Percentiles rank a stretch among this genome's conserved stretches.
These are phyloP conservation scores for Stereum hirsutum DNA, from an alignment of 1,284 basidiomycete genomes.

Conservation along the genomic window DNA sequence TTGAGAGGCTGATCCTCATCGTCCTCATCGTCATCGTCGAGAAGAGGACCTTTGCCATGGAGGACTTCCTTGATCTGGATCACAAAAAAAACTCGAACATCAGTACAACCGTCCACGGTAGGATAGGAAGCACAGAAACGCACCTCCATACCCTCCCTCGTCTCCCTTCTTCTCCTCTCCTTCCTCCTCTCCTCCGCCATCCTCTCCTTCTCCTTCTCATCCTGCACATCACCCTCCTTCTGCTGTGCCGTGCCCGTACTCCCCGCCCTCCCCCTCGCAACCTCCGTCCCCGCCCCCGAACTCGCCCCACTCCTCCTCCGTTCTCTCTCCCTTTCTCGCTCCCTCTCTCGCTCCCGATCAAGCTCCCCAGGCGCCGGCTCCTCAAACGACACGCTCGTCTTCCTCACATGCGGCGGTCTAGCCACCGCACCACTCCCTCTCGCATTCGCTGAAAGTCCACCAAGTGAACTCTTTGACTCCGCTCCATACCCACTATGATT, in stretches of 20 bases:
- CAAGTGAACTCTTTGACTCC: too few relatives aligned
- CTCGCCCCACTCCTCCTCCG: too few relatives aligned
- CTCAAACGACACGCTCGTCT: conserved; percentile 53
- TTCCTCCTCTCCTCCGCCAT: conserved; percentile 42
- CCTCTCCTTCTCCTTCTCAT: conserved; percentile 12
- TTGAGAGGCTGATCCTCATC: conserved; percentile 35
- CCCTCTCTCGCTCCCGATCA: conserved; percentile 19
- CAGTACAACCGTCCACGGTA: not conserved
- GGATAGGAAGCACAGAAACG: conserved; percentile 16
- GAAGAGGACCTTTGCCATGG: conserved; percentile 60
- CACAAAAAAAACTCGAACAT: not conserved
- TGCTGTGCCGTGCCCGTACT: conserved; percentile 15
- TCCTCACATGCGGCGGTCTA: conserved; percentile 31
- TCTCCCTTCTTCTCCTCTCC: conserved; percentile 64
- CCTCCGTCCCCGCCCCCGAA: too few relatives aligned
- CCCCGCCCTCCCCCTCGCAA: too few relatives aligned
- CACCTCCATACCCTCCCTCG: conserved; percentile 75
- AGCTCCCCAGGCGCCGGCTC: conserved; percentile 7
- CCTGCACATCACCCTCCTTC: too few relatives aligned
- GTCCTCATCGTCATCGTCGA: conserved; percentile 46
- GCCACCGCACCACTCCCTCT: too few relatives aligned
- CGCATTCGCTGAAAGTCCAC: too few relatives aligned
- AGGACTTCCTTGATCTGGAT: conserved; percentile 30
- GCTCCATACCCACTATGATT: conserved; percentile 6
- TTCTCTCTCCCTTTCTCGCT: conserved; percentile 20